Conservation (phyloP, 1,139 yeast species). For the Candida sp. region DNA sequence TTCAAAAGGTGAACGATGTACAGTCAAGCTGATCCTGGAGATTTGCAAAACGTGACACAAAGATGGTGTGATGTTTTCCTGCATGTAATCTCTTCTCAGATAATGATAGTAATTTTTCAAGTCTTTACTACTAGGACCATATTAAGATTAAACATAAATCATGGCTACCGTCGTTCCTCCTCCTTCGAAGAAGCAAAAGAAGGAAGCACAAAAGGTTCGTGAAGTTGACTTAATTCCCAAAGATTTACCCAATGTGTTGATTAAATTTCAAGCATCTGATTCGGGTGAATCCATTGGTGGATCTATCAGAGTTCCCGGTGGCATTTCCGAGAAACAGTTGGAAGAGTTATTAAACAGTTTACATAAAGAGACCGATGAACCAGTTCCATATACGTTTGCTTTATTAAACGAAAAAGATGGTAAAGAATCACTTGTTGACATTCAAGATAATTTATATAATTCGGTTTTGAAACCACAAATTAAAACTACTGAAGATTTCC, state of each 20-base stretch:
- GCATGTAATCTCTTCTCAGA: conserved; percentile 6
- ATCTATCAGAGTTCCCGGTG: conserved; percentile 88
- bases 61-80: neutral
- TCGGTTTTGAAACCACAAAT: conserved; percentile 84
- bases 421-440: conserved; percentile 55
- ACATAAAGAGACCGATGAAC: conserved; percentile 67
- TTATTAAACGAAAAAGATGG: conserved; percentile 42
- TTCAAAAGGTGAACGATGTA: neutral
- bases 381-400: conserved; percentile 88
- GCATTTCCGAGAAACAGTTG: conserved; percentile 78
- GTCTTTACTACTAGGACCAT: neutral
- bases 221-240: conserved; percentile 73
- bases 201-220: conserved; percentile 77
- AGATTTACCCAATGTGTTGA: conserved; percentile 82
- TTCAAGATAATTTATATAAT: conserved; percentile 69
- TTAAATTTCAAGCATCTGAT: conserved; percentile 90
- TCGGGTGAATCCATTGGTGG: conserved; percentile 90
- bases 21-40: neutral
- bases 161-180: conserved; percentile 98
- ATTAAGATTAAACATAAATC: conserved; percentile 3
- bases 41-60: conserved; percentile 1
- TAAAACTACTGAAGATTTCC: conserved; percentile 88
- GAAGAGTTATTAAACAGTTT: conserved; percentile 83
- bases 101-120: conserved; percentile 2
- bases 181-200: conserved; percentile 84